Evolutionary conservation across 116 monocot genomes (phyloP).

Genomic region (Posidonia oceanica): DNA sequence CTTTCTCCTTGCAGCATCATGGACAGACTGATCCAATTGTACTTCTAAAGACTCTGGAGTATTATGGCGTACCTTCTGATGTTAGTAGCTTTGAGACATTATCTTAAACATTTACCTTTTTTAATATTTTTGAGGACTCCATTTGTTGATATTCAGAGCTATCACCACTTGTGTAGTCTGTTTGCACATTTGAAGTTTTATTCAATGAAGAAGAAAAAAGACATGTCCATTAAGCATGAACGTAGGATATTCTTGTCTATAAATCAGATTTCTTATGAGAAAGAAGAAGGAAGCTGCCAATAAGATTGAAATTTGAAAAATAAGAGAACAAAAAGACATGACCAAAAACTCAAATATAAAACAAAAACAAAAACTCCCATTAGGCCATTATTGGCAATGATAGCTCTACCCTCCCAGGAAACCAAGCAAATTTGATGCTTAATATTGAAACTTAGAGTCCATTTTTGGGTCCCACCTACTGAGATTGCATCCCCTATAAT

Average conservation of each 20-base stretch:
- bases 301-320: too few relatives aligned
- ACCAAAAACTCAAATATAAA: too few relatives aligned
- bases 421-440: too few relatives aligned
- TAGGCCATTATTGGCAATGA: too few relatives aligned
- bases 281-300: not conserved
- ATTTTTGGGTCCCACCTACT: too few relatives aligned
- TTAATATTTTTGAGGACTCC: not conserved
- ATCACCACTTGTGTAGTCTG: not conserved
- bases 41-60: conserved; percentile 34
- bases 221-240: not conserved
- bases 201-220: not conserved
- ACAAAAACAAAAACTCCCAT: too few relatives aligned
- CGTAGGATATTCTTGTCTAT: not conserved
- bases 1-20: conserved; percentile 39
- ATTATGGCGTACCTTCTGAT: conserved; percentile 47
- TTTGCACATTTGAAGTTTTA: not conserved
- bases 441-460: too few relatives aligned
- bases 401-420: too few relatives aligned
- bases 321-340: too few relatives aligned
- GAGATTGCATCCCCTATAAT: too few relatives aligned
- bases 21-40: conserved; percentile 48
- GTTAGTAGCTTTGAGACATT: conserved; percentile 25
- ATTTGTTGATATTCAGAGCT: not conserved
- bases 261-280: not conserved
- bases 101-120: conserved; percentile 7